Evolutionary conservation across 495 filamentous ascomycete genomes (phyloP).

Genomic region (Copromyces sp.): DNA sequence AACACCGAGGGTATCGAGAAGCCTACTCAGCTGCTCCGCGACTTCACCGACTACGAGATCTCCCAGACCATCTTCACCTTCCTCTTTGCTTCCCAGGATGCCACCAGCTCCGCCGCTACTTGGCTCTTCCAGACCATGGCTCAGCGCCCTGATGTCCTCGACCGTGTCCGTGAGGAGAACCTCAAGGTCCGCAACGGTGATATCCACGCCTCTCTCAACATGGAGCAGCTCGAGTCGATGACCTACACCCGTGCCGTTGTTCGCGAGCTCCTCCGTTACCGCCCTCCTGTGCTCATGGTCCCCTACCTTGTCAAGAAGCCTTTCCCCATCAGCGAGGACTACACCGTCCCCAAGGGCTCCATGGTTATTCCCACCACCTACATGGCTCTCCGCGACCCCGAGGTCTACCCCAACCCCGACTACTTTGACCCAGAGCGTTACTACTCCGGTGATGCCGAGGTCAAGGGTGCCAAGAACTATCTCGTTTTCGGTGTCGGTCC

Average conservation of each 20-base stretch:
- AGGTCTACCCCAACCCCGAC: conserved; percentile 85
- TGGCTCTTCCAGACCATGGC: conserved; percentile 96
- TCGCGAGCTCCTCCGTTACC: conserved; percentile 88
- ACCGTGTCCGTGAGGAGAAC: conserved; percentile 89
- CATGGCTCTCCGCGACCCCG: conserved; percentile 84
- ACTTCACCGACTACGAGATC: conserved; percentile 89
- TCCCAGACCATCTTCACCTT: conserved; percentile 94
- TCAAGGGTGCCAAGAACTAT: conserved; percentile 87
- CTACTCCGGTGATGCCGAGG: conserved; percentile 80
- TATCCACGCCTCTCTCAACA: conserved; percentile 52
- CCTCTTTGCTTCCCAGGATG: conserved; percentile 96
- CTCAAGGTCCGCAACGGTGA: conserved; percentile 68
- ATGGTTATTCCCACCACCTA: conserved; percentile 93
- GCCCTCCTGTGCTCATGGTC: conserved; percentile 96
- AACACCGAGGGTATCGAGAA: conserved; percentile 61
- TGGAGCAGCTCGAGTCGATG: conserved; percentile 83
- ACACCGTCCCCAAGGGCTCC: conserved; percentile 84
- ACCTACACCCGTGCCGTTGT: conserved; percentile 87
- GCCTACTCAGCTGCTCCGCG: conserved; percentile 68
- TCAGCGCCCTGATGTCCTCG: conserved; percentile 83
- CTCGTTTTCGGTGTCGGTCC: conserved; percentile 93
- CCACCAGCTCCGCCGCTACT: conserved; percentile 82
- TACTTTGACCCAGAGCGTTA: conserved; percentile 86
- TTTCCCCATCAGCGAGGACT: conserved; percentile 82
- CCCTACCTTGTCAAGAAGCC: conserved; percentile 91